These are phyloP conservation scores for Rhizopogon rudus DNA, from an alignment of 768 basidiomycete species.

Conservation along the genomic window DNA sequence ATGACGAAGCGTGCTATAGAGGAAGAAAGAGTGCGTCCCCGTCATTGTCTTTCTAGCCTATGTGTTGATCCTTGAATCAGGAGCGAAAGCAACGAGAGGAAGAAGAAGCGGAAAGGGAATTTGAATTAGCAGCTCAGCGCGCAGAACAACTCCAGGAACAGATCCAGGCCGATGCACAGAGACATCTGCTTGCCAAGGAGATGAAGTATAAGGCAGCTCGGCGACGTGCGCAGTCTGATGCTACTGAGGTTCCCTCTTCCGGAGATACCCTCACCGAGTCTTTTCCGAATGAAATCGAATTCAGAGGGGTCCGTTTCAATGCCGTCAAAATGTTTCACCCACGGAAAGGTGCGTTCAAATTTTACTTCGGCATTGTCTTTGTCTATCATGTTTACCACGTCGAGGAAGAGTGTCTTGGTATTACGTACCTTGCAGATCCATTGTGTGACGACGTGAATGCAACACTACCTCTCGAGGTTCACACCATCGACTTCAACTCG, in stretches of 20 bases:
- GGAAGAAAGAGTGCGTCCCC: slow-evolving; percentile 52
- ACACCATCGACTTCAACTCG: slow-evolving; percentile 60
- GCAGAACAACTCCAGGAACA: slow-evolving; percentile 60
- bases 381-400: neutral
- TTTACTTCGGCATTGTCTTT: neutral
- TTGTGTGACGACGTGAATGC: slow-evolving; percentile 58
- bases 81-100: slow-evolving; percentile 50
- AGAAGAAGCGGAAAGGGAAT: slow-evolving; percentile 48
- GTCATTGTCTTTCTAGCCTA: neutral
- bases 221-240: slow-evolving; percentile 63
- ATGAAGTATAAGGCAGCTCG: slow-evolving; percentile 47
- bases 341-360: slow-evolving; percentile 44
- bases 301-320: slow-evolving; percentile 55
- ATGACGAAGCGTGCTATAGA: slow-evolving; percentile 73
- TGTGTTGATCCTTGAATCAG: slow-evolving; percentile 24
- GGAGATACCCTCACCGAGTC: slow-evolving; percentile 55
- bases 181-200: slow-evolving; percentile 42
- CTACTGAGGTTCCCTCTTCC: slow-evolving; percentile 54
- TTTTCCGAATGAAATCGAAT: slow-evolving; percentile 52
- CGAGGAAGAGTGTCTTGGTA: slow-evolving; percentile 54
- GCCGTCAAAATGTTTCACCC: slow-evolving; percentile 72
- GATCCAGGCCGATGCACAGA: slow-evolving; percentile 60
- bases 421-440: slow-evolving; percentile 69
- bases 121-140: slow-evolving; percentile 45
- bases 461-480: slow-evolving; percentile 63